Evolutionary conservation across 2,329 filamentous ascomycete genomes (phyloP).

Genomic region (Lizonia empirigonia): DNA sequence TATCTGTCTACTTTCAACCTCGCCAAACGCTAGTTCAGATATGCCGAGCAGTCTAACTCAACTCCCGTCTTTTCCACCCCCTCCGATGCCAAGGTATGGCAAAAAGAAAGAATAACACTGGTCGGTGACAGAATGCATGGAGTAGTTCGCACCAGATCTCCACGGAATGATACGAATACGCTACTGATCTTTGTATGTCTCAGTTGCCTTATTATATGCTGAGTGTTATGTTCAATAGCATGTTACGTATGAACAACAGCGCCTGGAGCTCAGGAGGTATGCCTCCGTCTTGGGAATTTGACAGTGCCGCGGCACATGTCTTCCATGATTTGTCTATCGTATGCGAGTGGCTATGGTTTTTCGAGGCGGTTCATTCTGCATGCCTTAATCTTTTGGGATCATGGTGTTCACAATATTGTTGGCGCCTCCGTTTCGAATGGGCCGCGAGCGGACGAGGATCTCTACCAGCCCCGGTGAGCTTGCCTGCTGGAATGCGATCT

Average conservation of each 20-base stretch:
- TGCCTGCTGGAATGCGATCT: neutral
- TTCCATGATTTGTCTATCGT: neutral
- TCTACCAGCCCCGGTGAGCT: neutral
- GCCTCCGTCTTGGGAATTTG: neutral
- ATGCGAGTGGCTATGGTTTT: neutral
- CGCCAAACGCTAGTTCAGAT: neutral
- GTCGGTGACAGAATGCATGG: neutral
- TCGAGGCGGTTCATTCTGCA: neutral
- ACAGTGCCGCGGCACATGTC: neutral
- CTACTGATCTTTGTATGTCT: neutral
- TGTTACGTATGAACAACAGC: neutral
- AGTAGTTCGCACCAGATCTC: neutral
- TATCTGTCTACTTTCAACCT: slow-evolving; percentile 1
- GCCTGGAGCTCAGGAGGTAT: neutral
- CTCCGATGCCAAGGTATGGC: neutral
- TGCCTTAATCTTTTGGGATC: neutral
- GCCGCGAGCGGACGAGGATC: neutral
- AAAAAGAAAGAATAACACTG: neutral
- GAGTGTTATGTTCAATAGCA: neutral
- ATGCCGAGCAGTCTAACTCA: slow-evolving; percentile 1
- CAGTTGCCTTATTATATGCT: neutral
- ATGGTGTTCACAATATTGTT: neutral
- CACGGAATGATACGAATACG: neutral
- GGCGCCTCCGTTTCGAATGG: neutral
- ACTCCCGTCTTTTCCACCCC: neutral